Evolutionary conservation across 2,329 filamentous ascomycete genomes (phyloP).

Genomic region (Fusarium sp.): DNA sequence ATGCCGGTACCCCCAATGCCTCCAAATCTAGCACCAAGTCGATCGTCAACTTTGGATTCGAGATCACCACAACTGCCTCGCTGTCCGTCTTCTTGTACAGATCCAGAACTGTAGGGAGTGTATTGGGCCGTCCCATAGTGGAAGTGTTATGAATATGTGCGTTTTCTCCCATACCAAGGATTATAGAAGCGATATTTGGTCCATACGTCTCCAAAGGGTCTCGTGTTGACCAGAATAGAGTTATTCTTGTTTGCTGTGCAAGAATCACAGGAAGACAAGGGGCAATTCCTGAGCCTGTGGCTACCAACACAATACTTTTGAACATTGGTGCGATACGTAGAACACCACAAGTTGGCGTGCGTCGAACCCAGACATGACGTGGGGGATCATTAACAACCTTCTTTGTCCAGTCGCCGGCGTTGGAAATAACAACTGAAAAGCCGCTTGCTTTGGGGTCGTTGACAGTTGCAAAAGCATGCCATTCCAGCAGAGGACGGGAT

Average conservation of each 20-base stretch:
- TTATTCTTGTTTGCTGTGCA: constrained; percentile 57
- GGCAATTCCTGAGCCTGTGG: constrained; percentile 77
- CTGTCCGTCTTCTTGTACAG: constrained; percentile 64
- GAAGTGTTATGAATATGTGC: constrained; percentile 75
- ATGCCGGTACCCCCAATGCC: constrained; percentile 71
- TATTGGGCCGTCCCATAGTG: constrained; percentile 65
- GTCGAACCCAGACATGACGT: constrained; percentile 71
- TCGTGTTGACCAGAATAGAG: constrained; percentile 73
- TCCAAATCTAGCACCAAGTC: constrained; percentile 75
- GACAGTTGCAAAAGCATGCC: constrained; percentile 79
- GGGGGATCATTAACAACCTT: constrained; percentile 72
- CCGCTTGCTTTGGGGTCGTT: constrained; percentile 63
- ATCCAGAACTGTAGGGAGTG: constrained; percentile 58
- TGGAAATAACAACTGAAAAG: constrained; percentile 75
- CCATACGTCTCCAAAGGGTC: constrained; percentile 71
- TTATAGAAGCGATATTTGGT: constrained; percentile 61
- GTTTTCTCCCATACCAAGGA: constrained; percentile 66
- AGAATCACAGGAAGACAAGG: constrained; percentile 66
- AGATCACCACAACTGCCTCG: constrained; percentile 78
- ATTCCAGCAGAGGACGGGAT: constrained; percentile 71
- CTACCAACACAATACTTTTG: constrained; percentile 70
- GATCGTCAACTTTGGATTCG: constrained; percentile 72
- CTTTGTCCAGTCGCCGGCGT: constrained; percentile 73
- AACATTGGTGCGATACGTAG: constrained; percentile 74
- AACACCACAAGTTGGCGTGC: constrained; percentile 72